A percentile compares a stretch with the other conserved stretches of the same genome.
Conservation (phyloP, 176 grass and related monocot genomes). For the Aegilops umbellulata region DNA sequence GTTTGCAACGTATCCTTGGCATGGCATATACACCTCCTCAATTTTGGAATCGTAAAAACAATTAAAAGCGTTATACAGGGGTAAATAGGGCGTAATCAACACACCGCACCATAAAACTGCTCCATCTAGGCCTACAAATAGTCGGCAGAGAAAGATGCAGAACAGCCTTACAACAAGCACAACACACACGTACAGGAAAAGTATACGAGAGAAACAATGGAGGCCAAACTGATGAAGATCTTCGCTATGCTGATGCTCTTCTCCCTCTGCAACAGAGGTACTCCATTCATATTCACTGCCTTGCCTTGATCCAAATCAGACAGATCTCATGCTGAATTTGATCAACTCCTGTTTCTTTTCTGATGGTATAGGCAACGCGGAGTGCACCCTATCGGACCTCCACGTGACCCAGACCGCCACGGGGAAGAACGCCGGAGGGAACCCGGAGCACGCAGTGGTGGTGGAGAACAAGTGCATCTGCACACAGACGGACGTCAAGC, state of each 20-base stretch:
- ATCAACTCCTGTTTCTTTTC: neutral
- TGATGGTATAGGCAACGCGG: neutral
- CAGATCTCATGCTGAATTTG: neutral
- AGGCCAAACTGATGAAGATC: neutral
- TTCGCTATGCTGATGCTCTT: neutral
- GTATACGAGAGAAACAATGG: neutral
- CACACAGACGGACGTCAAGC: neutral
- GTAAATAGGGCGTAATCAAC: neutral
- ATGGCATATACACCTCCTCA: too few species aligned
- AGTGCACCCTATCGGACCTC: neutral
- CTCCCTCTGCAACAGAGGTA: neutral
- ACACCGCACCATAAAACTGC: neutral
- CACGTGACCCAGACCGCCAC: neutral
- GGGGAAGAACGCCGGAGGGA: neutral
- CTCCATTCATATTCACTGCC: too few species aligned
- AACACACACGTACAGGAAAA: neutral
- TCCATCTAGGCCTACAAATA: neutral
- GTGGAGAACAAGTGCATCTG: constrained; percentile 12
- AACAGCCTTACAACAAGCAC: neutral
- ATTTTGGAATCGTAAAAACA: too few species aligned
- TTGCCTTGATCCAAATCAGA: too few species aligned
- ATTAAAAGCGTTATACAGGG: neutral
- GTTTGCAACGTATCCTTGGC: too few species aligned
- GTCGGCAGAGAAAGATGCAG: neutral
- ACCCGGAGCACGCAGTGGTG: neutral